Evolutionary conservation across 83 land plant genomes (phyloP).

Genomic region (Picea engelmannii): DNA sequence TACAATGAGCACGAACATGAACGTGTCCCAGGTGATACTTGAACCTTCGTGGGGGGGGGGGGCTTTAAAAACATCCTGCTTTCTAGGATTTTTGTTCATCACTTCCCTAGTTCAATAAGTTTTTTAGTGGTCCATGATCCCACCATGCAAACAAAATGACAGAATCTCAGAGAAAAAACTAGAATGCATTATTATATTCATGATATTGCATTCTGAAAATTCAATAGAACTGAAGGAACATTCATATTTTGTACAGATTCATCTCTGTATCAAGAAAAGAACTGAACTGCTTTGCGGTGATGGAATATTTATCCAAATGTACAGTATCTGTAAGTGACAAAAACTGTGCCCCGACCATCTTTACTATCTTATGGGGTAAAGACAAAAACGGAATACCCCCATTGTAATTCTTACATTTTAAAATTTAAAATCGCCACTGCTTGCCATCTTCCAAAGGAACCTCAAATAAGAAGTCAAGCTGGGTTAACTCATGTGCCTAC

Average conservation of each 20-base stretch:
- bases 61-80: too few species aligned
- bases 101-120: too few species aligned
- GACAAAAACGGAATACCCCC: constrained; percentile 12
- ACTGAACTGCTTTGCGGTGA: not conserved
- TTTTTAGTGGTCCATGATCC: too few species aligned
- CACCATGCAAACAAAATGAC: too few species aligned
- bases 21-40: too few species aligned
- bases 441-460: constrained; percentile 6
- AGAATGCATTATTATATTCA: too few species aligned
- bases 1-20: too few species aligned
- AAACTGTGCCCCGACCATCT: not conserved
- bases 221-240: not conserved
- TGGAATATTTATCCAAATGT: constrained; percentile 11
- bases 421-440: not conserved
- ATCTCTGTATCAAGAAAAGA: not conserved
- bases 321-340: constrained; percentile 11
- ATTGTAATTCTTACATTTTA: not conserved
- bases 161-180: too few species aligned
- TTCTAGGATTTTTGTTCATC: too few species aligned
- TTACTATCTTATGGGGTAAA: constrained; percentile 11
- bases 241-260: not conserved
- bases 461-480: not conserved
- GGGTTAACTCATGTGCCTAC: not conserved
- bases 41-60: too few species aligned
- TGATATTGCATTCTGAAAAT: not conserved